Percentiles rank a stretch among this genome's conserved stretches.
phyloP scores from a whole-genome alignment of 225 moss, liverwort and hornwort genomes.

The Pseudoscleropodium purum region DNA sequence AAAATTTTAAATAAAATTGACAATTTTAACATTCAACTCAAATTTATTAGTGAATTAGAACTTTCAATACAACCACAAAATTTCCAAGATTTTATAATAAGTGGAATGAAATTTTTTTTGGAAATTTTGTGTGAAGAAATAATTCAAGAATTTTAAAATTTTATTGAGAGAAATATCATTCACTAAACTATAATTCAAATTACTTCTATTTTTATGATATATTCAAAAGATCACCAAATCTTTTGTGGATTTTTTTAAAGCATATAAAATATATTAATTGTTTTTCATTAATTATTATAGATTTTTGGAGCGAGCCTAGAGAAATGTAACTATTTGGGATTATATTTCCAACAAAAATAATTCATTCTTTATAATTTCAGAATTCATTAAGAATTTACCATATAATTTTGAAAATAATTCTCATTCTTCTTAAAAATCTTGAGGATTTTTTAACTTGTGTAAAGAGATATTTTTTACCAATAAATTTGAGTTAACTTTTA shows the following conservation, averaged over 20 bases:
- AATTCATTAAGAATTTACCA: accelerated
- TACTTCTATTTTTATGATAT: no score
- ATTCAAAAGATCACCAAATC: background rate
- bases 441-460: background rate
- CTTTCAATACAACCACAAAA: accelerated
- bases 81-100: background rate
- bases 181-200: background rate
- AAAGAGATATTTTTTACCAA: accelerated
- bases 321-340: background rate
- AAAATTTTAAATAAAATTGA: no score
- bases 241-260: accelerated
- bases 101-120: background rate
- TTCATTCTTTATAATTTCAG: no score
- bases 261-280: background rate
- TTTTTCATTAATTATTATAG: background rate
- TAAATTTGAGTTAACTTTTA: background rate
- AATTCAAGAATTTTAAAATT: background rate
- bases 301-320: background rate
- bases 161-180: accelerated
- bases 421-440: background rate
- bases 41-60: background rate
- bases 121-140: background rate
- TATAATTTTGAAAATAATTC: background rate
- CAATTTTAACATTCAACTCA: no score
- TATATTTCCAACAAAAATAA: no score